Evolutionary conservation across 2,329 filamentous ascomycete species (phyloP), one percentile per base, ranked within the genome.

Genomic region (Trichoderma sp.): DNA sequence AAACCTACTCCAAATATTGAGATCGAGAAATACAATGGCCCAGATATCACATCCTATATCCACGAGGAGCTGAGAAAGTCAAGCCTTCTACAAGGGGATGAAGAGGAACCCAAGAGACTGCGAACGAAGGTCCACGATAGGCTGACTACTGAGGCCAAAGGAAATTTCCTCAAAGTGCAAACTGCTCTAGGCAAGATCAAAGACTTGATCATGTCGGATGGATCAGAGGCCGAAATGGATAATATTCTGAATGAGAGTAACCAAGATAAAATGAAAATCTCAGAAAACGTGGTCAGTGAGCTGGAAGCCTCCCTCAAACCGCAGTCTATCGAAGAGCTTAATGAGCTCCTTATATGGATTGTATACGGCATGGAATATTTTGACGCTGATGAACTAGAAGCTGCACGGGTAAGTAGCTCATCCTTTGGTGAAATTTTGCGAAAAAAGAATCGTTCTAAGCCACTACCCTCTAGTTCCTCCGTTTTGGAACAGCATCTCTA

Each of bases 101-200:
- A 61, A 7, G 28, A 26, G n/a, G 59, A 61, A 61, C 28, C 59
- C n/a, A 32, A 24, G 24, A 46, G 59, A 24, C 43, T 61, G n/a
- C 39, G 59, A 34, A 34, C 39, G 5, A 61, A 61, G 18, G 59
- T 61, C 10, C 59, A 61, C 28, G 43, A 56, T 56, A 16, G 52
- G 52, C 28, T 56, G 10, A 21, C 18, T 13, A 32, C 28, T 4
- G 26, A 56, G 18, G 59, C 59, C 39, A 61, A 61, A n/a, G 59
- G 59, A n/a, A 61, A 61, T 4, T 61, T 61, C n/a, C 59, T 61
- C 18, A 61, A 51, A 21, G 59, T 51, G 18, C 59, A 61, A 30
- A 51, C 59, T 34, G 59, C 59, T 34, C 14, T 61, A 21, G 59
- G 49, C 26, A 61, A 61, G 59, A 61, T 61, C 13, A 61, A 61